Evolutionary conservation across 176 grass and related monocot genomes (phyloP).

Genomic region (barley (Hordeum vulgare)): MorexV3_pseudomolecules_assembly NC_058522.1:237910373-237910872

Average conservation of each 20-base stretch:
- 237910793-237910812: too few relatives aligned
- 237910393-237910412: constrained; percentile 87
- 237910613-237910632: neutral
- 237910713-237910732: neutral
- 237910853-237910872: neutral
- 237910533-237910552: constrained; percentile 8
- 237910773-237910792: too few relatives aligned
- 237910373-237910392: constrained; percentile 21
- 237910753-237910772: too few relatives aligned
- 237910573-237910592: neutral
- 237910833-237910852: too few relatives aligned
- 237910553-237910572: neutral
- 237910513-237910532: neutral
- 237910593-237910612: neutral
- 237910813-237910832: too few relatives aligned
- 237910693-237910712: neutral
- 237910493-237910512: constrained; percentile 11
- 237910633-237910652: neutral
- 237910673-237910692: neutral
- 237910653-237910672: neutral
- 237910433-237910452: constrained; percentile 94
- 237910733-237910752: neutral
- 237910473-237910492: constrained; percentile 93
- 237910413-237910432: constrained; percentile 92
- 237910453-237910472: constrained; percentile 84